These are phyloP conservation scores for Apiotrichum sp. DNA, from an alignment of 1,284 basidiomycete genomes.

Conservation along the genomic window DNA sequence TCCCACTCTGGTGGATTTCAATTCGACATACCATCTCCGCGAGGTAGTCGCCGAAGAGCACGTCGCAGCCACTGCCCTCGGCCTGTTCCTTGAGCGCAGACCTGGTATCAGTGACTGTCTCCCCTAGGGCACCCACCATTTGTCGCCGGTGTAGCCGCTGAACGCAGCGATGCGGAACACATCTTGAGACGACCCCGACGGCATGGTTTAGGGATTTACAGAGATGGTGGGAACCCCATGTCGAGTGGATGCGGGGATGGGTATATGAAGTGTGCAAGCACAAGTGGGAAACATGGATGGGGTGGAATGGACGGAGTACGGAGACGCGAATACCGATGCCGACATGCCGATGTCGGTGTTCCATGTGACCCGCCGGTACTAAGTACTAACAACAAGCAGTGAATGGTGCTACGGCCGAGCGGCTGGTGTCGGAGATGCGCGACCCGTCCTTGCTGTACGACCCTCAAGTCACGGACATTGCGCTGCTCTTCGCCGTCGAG, in stretches of 20 bases:
- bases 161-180: constrained; percentile 19
- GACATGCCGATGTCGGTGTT: not conserved
- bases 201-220: not conserved
- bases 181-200: not conserved
- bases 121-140: not conserved
- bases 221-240: too few relatives aligned
- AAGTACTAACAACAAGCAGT: too few relatives aligned
- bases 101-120: not conserved
- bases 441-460: too few relatives aligned
- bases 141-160: constrained; percentile 11
- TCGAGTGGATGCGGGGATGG: too few relatives aligned
- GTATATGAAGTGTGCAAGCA: not conserved
- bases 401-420: too few relatives aligned
- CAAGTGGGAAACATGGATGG: not conserved
- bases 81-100: constrained; percentile 11
- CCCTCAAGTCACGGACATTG: too few relatives aligned
- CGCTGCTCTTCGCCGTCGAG: too few relatives aligned
- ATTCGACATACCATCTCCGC: constrained; percentile 13
- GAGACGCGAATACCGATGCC: not conserved
- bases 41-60: constrained; percentile 21
- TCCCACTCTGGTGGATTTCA: too few relatives aligned
- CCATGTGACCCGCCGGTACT: too few relatives aligned
- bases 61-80: constrained; percentile 4
- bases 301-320: not conserved
- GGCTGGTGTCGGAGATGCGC: too few relatives aligned